These are phyloP conservation scores for Microcyclospora tardicrescens DNA, from an alignment of 2,329 filamentous ascomycete species.

Conservation along the genomic window DNA sequence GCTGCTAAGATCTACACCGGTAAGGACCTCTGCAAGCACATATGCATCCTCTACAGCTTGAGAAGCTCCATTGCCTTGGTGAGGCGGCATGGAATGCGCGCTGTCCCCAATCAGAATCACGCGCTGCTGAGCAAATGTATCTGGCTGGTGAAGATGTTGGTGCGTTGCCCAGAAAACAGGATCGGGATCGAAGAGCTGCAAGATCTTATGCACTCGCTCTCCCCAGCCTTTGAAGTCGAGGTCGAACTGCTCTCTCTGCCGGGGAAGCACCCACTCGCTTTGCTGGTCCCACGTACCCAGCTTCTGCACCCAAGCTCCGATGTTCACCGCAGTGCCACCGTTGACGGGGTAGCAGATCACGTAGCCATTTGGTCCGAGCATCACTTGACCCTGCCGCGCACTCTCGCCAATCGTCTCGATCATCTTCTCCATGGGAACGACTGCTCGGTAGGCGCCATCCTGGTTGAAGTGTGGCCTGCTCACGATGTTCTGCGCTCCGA, in stretches of 20 bases:
- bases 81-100: constrained; percentile 51
- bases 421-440: constrained; percentile 47
- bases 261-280: constrained; percentile 27
- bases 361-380: constrained; percentile 42
- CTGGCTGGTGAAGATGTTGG: constrained; percentile 25
- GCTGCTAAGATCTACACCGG: background rate
- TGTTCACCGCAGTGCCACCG: constrained; percentile 44
- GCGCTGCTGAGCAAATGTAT: constrained; percentile 26
- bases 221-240: constrained; percentile 33
- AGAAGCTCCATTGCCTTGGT: constrained; percentile 50
- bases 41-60: constrained; percentile 45
- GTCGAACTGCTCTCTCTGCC: constrained; percentile 28
- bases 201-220: constrained; percentile 24
- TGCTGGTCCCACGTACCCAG: constrained; percentile 24
- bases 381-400: constrained; percentile 12
- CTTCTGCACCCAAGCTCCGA: constrained; percentile 34
- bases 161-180: constrained; percentile 37
- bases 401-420: constrained; percentile 18
- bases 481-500: constrained; percentile 35
- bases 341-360: constrained; percentile 50
- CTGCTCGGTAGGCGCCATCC: constrained; percentile 47
- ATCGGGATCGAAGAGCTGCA: constrained; percentile 27
- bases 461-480: constrained; percentile 39
- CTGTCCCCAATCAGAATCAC: constrained; percentile 54
- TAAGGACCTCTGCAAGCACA: constrained; percentile 18